Base-by-base conservation (phyloP, 305 asterid genomes). In the Nicotiana rustica region DNA sequence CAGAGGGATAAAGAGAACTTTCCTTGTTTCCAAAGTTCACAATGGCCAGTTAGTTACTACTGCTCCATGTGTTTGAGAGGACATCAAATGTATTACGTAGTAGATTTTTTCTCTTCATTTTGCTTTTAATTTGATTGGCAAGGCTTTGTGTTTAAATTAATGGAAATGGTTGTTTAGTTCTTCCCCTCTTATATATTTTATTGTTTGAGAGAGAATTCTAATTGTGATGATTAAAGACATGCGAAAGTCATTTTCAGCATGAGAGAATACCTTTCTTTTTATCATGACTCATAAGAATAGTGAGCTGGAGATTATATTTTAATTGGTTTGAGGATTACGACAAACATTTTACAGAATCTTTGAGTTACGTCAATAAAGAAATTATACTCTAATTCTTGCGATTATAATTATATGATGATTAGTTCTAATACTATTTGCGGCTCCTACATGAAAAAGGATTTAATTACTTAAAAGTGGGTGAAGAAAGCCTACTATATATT, bases 51-150 rank as follows among this genome's bases (percentile, higher is more conserved):
- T 10, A 47, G 49, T 38, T 10, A 21, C 7, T 52, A 4, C 52
- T 52, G 44, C 65, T 75, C 44, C 47, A 75, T 75, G 25, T 75
- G 65, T 38, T 75, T 75, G 79, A 52, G 79, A 75, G 65, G 65
- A 25, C 65, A 25, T 52, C 47, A 75, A 75, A 75, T 75, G 65
- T 75, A 38, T 38, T 6, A 6, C 21, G 35, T 31, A 15, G 17
- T 35, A 7, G 29, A 52, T 75, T 38, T 71, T 69, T 69, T 49
- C 65, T 75, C 79, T 75, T 75, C 44, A 3, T 47, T 73, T 73
- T 73, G 17, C 29, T 52, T 21, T 75, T 25, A 14, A 49, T 75
- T 14, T 75, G 79, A 25, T 75, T 73, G 41, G 79, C 64, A 5
- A 71, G 78, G 60, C 25, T 71, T 59, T 44, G 78, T 71, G 47